Base-by-base conservation (phyloP, 2,329 filamentous ascomycete species). In the Penicillium psychrosexuale region DNA sequence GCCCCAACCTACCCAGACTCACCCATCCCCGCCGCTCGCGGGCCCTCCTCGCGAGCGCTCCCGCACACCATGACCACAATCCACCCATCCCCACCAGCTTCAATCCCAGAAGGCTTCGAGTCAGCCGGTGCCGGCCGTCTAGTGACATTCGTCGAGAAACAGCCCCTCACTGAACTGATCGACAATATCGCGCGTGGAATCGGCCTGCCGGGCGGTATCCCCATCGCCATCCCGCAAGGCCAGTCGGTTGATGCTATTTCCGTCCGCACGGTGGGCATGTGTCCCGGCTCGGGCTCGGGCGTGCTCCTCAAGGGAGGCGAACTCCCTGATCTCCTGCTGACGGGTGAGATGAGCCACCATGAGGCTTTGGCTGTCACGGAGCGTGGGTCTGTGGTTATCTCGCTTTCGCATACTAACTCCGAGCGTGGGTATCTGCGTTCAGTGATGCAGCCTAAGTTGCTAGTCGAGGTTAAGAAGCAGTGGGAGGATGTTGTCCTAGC, bases 341-440 rank as follows among this genome's bases (percentile, higher is more conserved):
- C 91, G 0, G 94, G 94, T 1, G 94, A 99, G 77, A 84, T 97
- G 79, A 89, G 85, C 66, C 94, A 99, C 70, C 94, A 99, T 70
- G 91, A 94, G 60, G 91, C 93, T 3, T 81, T 99, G 55, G 84
- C 89, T 37, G 90, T 91, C 1, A 90, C 89, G 28, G 92, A 97
- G 77, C 83, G 86, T 55, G 92, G 92, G 1, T 87, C 87, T 60
- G 88, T 85, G 51, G 89, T 97, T 0, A 83, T 97, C 48, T 88
- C 87, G 38, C 81, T 96, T 45, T 96, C 96, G 66, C 94, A 99
- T 72, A 93, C 89, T 64, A 97, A 97, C 72, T 94, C 90, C 0
- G 94, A 99, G 78, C 80, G 94, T 34, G 87, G 85, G 0, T 99
- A 93, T 69, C 74, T 99, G 65, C 81, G 81, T 55, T 80, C 86